These are phyloP conservation scores for Aspergillus glaucus DNA, from an alignment of 2,329 filamentous ascomycete genomes.

Conservation along the genomic window DNA sequence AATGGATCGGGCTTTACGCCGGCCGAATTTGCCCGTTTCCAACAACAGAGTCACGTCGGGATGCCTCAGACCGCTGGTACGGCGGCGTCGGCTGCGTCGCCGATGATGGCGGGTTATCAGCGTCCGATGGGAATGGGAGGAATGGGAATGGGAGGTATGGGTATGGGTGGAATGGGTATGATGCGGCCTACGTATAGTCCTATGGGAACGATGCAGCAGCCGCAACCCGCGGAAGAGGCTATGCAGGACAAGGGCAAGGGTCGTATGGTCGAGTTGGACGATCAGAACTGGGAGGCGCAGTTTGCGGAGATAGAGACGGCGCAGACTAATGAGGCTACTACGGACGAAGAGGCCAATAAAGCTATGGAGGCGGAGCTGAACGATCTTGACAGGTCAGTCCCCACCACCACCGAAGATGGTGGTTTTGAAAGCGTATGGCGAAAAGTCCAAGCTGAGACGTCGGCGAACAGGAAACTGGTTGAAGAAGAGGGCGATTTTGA, in stretches of 20 bases:
- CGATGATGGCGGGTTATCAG: constrained; percentile 54
- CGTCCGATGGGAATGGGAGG: constrained; percentile 42
- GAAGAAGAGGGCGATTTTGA: constrained; percentile 56
- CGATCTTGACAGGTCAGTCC: constrained; percentile 76
- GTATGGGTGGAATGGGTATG: constrained; percentile 53
- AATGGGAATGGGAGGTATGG: constrained; percentile 43
- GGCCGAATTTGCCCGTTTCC: constrained; percentile 82
- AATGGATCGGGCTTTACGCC: constrained; percentile 60
- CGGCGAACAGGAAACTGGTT: constrained; percentile 52
- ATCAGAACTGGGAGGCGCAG: constrained; percentile 92
- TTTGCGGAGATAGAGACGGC: constrained; percentile 76
- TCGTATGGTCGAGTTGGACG: constrained; percentile 81
- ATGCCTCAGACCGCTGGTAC: constrained; percentile 57
- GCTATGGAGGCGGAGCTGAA: constrained; percentile 83
- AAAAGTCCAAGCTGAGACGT: constrained; percentile 41
- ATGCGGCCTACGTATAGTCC: constrained; percentile 41
- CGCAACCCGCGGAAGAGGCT: constrained; percentile 33
- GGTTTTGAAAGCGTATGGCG: constrained; percentile 76
- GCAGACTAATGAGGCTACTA: constrained; percentile 50
- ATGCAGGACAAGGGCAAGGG: constrained; percentile 75
- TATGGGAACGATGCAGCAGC: constrained; percentile 40
- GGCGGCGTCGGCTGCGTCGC: constrained; percentile 45
- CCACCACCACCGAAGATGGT: constrained; percentile 60
- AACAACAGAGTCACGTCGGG: constrained; percentile 60
- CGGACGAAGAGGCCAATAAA: constrained; percentile 56